These are phyloP conservation scores for Ramaria sp. DNA, from an alignment of 768 basidiomycete genomes.

Conservation along the genomic window DNA sequence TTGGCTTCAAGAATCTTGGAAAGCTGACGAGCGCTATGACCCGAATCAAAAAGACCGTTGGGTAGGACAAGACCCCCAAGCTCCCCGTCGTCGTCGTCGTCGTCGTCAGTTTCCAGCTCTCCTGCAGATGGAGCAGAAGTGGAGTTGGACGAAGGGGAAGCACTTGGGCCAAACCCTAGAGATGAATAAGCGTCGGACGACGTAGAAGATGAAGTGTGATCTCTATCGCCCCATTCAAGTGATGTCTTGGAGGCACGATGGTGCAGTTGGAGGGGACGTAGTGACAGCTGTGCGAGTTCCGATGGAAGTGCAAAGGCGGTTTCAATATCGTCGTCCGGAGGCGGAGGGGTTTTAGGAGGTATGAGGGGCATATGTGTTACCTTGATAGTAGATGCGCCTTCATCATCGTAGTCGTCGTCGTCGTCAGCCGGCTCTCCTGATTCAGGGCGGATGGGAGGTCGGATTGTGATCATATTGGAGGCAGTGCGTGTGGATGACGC, in stretches of 20 bases:
- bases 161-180: conserved; percentile 57
- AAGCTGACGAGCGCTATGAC: conserved; percentile 42
- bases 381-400: conserved; percentile 80
- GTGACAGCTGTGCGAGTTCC: conserved; percentile 72
- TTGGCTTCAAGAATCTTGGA: conserved; percentile 42
- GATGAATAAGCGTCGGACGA: conserved; percentile 83
- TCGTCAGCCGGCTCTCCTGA: conserved; percentile 28
- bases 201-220: conserved; percentile 68
- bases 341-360: conserved; percentile 17
- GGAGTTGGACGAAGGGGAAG: conserved; percentile 62
- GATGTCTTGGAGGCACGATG: conserved; percentile 77
- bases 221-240: conserved; percentile 78
- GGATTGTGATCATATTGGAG: conserved; percentile 42
- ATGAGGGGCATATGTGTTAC: conserved; percentile 41
- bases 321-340: conserved; percentile 68
- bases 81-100: conserved; percentile 45
- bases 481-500: conserved; percentile 18
- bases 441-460: conserved; percentile 39
- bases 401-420: conserved; percentile 53
- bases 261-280: conserved; percentile 64
- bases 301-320: conserved; percentile 72
- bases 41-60: conserved; percentile 62
- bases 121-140: conserved; percentile 55
- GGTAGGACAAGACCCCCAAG: conserved; percentile 79
- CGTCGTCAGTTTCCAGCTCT: conserved; percentile 62